Evolutionary conservation across 2,329 filamentous ascomycete genomes (phyloP).

Genomic region (Apiospora hydei): DNA sequence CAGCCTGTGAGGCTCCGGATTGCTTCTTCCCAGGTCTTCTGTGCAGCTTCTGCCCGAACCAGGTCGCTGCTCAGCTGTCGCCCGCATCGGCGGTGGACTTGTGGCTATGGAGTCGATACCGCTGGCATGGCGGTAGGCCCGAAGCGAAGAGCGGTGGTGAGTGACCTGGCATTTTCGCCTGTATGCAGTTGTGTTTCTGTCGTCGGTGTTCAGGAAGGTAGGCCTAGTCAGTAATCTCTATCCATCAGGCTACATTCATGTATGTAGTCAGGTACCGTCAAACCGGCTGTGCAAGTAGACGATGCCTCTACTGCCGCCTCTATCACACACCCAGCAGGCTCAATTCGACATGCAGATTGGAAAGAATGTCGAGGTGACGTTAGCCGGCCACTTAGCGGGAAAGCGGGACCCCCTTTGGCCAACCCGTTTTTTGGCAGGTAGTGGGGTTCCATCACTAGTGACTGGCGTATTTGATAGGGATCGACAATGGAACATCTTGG

Average conservation of each 20-base stretch:
- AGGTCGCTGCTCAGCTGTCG: not conserved
- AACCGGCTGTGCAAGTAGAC: too few relatives aligned
- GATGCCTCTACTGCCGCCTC: too few relatives aligned
- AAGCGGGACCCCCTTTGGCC: not conserved
- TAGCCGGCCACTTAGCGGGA: not conserved
- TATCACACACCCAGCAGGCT: too few relatives aligned
- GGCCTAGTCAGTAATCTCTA: too few relatives aligned
- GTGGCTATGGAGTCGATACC: not conserved
- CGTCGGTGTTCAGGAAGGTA: too few relatives aligned
- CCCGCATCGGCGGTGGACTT: not conserved
- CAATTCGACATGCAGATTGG: not conserved
- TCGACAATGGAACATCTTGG: not conserved
- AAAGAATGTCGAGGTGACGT: too few relatives aligned
- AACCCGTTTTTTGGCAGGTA: not conserved
- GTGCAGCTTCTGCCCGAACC: not conserved
- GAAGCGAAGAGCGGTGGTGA: not conserved
- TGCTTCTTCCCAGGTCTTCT: slow-evolving; percentile 4
- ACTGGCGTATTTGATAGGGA: slow-evolving; percentile 18
- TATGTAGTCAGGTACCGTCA: too few relatives aligned
- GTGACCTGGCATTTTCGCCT: not conserved
- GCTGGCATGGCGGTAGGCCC: not conserved
- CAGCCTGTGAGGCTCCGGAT: not conserved
- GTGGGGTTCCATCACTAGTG: slow-evolving; percentile 3
- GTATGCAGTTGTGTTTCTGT: not conserved
- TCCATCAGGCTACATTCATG: too few relatives aligned